phyloP scores from a whole-genome alignment of 176 grass and related monocot species.

The Avena insularis region DNA sequence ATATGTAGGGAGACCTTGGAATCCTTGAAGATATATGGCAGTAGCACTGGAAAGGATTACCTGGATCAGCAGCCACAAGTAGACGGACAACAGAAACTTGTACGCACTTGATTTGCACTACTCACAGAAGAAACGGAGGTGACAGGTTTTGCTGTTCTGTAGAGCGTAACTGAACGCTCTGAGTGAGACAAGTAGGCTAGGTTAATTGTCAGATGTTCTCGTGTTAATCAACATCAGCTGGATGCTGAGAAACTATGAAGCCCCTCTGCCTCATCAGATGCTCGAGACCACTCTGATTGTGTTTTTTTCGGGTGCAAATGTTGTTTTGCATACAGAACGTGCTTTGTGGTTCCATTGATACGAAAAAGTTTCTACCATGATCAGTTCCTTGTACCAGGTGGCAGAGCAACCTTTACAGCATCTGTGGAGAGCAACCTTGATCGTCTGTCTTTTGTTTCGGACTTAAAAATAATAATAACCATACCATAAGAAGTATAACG shows the following conservation, averaged over 20 bases:
- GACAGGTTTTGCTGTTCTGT: not conserved
- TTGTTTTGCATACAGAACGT: not conserved
- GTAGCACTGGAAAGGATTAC: not conserved
- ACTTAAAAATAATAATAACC: no score
- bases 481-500: no score
- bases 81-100: not conserved
- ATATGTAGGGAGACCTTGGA: slow-evolving; percentile 46
- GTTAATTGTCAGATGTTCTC: slow-evolving; percentile 13
- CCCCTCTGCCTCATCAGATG: not conserved
- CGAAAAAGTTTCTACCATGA: not conserved
- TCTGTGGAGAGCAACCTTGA: no score
- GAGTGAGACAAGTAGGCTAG: not conserved
- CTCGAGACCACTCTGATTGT: not conserved
- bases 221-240: not conserved
- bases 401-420: no score
- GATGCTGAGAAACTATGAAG: not conserved
- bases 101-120: not conserved
- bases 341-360: not conserved
- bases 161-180: not conserved
- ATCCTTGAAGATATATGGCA: slow-evolving; percentile 40
- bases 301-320: not conserved
- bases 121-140: not conserved
- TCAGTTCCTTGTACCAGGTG: not conserved
- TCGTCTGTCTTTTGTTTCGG: no score
- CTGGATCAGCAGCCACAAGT: not conserved